These are phyloP conservation scores for Chaetomium sp. DNA, from an alignment of 2,329 filamentous ascomycete genomes.

Conservation along the genomic window DNA sequence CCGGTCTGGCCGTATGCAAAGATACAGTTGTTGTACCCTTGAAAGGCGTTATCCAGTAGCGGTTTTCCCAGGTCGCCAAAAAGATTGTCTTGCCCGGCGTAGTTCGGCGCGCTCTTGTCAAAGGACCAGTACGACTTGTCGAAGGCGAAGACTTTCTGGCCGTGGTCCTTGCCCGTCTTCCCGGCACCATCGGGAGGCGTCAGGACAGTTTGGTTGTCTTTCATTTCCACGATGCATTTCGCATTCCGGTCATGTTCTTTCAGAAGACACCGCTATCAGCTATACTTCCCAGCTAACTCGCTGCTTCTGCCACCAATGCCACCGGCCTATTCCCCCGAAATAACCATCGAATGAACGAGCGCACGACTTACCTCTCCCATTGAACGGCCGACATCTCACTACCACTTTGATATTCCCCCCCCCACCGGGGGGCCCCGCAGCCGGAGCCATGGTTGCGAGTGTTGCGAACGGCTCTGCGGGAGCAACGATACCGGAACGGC, in stretches of 20 bases:
- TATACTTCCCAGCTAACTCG: not conserved
- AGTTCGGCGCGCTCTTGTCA: conserved; percentile 70
- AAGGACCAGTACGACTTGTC: conserved; percentile 99
- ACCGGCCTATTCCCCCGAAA: no score
- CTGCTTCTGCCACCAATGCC: no score
- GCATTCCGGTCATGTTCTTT: conserved; percentile 82
- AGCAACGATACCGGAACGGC: no score
- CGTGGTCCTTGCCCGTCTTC: conserved; percentile 65
- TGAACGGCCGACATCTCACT: conserved; percentile 93
- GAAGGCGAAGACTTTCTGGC: conserved; percentile 84
- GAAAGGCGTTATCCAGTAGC: conserved; percentile 93
- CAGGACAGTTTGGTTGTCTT: conserved; percentile 83
- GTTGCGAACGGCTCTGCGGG: no score
- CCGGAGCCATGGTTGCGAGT: conserved; percentile 52
- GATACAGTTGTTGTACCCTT: conserved; percentile 99
- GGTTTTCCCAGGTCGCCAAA: conserved; percentile 84
- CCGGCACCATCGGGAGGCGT: conserved; percentile 57
- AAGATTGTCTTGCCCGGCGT: conserved; percentile 83
- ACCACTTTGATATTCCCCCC: conserved; percentile 99
- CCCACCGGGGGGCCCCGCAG: conserved; percentile 44
- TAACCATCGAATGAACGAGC: not conserved
- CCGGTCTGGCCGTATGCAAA: conserved; percentile 98
- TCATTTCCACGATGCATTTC: conserved; percentile 98
- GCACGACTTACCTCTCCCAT: conserved; percentile 68
- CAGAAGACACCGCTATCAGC: conserved; percentile 2